These are phyloP conservation scores for Diplocarpon rosae DNA, from an alignment of 2,329 filamentous ascomycete genomes.

Conservation along the genomic window DNA sequence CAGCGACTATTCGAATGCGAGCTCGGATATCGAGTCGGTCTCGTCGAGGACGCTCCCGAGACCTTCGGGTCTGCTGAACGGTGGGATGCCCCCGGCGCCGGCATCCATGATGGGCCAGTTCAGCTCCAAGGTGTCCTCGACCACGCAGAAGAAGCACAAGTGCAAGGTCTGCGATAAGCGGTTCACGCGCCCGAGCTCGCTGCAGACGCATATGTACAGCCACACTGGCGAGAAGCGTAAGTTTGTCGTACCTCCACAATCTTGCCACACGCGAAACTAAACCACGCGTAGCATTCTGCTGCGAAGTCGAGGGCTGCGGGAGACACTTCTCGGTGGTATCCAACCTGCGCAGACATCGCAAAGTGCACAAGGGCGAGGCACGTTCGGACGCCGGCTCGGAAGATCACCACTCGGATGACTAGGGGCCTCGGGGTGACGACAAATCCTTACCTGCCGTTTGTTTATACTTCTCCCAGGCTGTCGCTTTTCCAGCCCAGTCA, in stretches of 20 bases:
- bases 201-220: conserved; percentile 98
- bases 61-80: conserved; percentile 54
- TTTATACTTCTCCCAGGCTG: conserved; percentile 3
- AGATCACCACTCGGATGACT: conserved; percentile 44
- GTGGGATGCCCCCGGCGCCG: conserved; percentile 64
- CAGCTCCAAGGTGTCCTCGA: conserved; percentile 90
- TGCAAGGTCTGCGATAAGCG: conserved; percentile 98
- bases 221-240: conserved; percentile 97
- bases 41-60: conserved; percentile 74
- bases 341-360: conserved; percentile 86
- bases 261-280: too few relatives aligned
- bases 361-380: conserved; percentile 79
- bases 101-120: conserved; percentile 99
- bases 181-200: conserved; percentile 84
- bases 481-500: neutral
- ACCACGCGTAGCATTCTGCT: conserved; percentile 63
- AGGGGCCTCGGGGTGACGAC: neutral
- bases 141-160: conserved; percentile 98
- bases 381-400: conserved; percentile 53
- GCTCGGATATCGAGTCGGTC: conserved; percentile 75
- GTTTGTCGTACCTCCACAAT: conserved; percentile 26
- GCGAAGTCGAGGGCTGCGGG: conserved; percentile 88
- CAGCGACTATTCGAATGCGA: conserved; percentile 84
- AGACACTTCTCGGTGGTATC: conserved; percentile 96
- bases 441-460: neutral